Conservation (phyloP, 1,139 yeast genomes). For the Nakaseomyces kungkrabaensis region DNA sequence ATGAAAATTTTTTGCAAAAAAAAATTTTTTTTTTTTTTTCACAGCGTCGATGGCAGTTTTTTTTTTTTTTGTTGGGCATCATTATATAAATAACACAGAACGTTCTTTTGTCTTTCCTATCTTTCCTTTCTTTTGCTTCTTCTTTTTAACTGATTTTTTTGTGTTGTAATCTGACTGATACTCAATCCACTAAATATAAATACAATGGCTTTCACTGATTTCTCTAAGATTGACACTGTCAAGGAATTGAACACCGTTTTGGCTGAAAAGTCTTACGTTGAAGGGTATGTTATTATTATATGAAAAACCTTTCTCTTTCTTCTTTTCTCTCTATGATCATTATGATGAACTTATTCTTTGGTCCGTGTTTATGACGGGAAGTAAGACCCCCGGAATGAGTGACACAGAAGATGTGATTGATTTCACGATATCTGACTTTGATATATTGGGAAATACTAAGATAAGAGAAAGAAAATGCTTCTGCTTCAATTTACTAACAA, state of each 20-base stretch:
- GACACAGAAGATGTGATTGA: constrained; percentile 24
- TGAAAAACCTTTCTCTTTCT: too few relatives aligned
- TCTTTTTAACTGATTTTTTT: too few relatives aligned
- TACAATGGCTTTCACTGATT: constrained; percentile 65
- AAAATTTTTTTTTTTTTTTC: not conserved
- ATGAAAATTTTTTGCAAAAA: not conserved
- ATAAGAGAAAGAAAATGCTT: not conserved
- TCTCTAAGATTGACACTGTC: constrained; percentile 73
- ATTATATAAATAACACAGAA: not conserved
- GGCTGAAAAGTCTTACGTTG: constrained; percentile 86
- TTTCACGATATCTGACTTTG: constrained; percentile 14
- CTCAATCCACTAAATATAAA: constrained; percentile 10
- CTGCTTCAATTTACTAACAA: not conserved
- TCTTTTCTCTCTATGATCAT: too few relatives aligned
- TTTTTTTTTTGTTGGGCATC: too few relatives aligned
- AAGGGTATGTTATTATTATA: constrained; percentile 55
- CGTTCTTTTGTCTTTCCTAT: not conserved
- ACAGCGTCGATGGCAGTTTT: too few relatives aligned
- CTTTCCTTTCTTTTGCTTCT: too few relatives aligned
- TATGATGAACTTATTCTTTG: constrained; percentile 36
- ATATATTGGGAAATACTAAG: not conserved
- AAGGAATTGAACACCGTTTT: constrained; percentile 78
- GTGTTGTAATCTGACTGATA: not conserved
- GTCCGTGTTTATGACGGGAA: constrained; percentile 97
- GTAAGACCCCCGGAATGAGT: constrained; percentile 91